Evolutionary conservation across 805 yeast species (phyloP).

Genomic region (Zygotorulaspora chibaensis): DNA sequence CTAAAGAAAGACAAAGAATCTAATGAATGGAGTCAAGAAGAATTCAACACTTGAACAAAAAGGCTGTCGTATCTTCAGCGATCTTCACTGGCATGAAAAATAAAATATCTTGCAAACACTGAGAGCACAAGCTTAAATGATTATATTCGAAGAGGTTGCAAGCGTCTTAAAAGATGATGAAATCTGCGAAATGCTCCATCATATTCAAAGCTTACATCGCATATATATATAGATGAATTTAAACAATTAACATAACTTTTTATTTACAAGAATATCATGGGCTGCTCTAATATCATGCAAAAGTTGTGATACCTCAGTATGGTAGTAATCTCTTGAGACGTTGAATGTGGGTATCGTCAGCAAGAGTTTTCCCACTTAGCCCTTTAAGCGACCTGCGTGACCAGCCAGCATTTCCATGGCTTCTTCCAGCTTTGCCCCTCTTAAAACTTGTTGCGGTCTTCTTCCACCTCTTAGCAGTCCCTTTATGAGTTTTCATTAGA

Average conservation of each 20-base stretch:
- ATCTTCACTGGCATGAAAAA: too few species aligned
- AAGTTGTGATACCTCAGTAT: constrained; percentile 15
- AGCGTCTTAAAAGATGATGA: constrained; percentile 1
- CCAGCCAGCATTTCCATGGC: constrained; percentile 93
- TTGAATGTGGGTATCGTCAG: constrained; percentile 52
- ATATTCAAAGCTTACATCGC: not conserved
- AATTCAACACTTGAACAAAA: constrained; percentile 36
- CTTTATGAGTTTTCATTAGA: constrained; percentile 72
- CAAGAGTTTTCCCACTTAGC: constrained; percentile 56
- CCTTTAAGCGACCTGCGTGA: constrained; percentile 54
- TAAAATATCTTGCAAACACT: too few species aligned
- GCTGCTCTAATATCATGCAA: not conserved
- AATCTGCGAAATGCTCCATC: not conserved
- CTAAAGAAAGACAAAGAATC: constrained; percentile 44
- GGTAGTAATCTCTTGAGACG: constrained; percentile 56
- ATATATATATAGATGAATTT: not conserved
- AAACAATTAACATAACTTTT: not conserved
- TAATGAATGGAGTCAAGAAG: constrained; percentile 53
- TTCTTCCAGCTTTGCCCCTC: constrained; percentile 77
- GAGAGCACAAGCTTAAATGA: too few species aligned
- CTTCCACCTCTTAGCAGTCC: constrained; percentile 83
- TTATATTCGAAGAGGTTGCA: too few species aligned
- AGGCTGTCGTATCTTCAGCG: not conserved
- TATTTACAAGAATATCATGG: constrained; percentile 3
- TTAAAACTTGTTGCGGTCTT: constrained; percentile 64